Evolutionary conservation across 2,329 filamentous ascomycete genomes (phyloP).

Genomic region (Endothia cerciana): DNA sequence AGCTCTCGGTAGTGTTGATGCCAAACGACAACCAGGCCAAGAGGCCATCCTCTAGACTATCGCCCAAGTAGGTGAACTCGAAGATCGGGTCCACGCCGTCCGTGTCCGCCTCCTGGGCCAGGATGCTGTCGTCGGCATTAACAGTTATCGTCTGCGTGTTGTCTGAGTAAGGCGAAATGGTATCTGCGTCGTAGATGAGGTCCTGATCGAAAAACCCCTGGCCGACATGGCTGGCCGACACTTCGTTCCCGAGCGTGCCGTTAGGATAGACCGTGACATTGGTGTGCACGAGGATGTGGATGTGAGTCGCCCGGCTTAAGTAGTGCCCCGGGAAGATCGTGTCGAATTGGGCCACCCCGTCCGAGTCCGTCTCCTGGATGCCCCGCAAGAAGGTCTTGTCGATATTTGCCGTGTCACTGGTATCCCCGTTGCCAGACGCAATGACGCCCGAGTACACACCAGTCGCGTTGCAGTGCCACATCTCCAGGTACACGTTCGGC

Average conservation of each 20-base stretch:
- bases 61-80: conserved; percentile 35
- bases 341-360: conserved; percentile 46
- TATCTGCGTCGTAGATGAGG: conserved; percentile 33
- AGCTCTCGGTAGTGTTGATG: conserved; percentile 34
- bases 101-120: conserved; percentile 35
- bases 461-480: conserved; percentile 54
- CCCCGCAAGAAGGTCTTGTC: conserved; percentile 48
- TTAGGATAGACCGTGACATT: conserved; percentile 41
- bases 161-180: conserved; percentile 34
- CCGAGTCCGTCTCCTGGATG: conserved; percentile 43
- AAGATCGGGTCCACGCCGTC: conserved; percentile 38
- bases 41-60: conserved; percentile 34
- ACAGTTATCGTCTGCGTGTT: conserved; percentile 33
- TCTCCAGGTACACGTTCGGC: conserved; percentile 52
- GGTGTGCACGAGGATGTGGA: conserved; percentile 40
- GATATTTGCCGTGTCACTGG: conserved; percentile 44
- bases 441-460: conserved; percentile 43
- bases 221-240: conserved; percentile 37
- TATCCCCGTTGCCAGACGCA: conserved; percentile 42
- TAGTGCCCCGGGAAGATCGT: conserved; percentile 52
- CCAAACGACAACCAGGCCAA: conserved; percentile 39
- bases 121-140: conserved; percentile 35
- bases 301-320: conserved; percentile 49
- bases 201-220: conserved; percentile 38
- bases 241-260: conserved; percentile 47